Base-by-base conservation (phyloP, 345 rosid genomes). In the Eutrema yunnanense region DNA sequence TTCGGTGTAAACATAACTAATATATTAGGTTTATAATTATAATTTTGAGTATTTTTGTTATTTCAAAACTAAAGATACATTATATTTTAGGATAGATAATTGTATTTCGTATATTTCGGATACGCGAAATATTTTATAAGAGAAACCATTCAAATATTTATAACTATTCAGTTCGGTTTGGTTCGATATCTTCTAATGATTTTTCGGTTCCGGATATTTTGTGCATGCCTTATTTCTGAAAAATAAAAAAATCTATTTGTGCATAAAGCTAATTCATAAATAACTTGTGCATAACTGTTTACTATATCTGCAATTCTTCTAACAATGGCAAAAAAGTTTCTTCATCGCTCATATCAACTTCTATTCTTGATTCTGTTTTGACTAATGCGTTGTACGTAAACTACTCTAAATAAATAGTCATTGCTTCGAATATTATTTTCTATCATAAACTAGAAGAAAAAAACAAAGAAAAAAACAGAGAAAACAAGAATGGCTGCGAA, bases 401-500 rank as follows among this genome's bases (percentile, higher is more conserved):
- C 57, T 9, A 19, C 53, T 65, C 9, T 41, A 12, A 40, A 74
- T 67, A 74, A 59, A 59, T 51, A 66, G 12, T 51, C 37, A 50
- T 50, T 32, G 10, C 29, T 33, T 57, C 32, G 8, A 50, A 38
- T 14, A 22, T 49, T 7, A 10, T 27, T 6, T 33, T 47, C 26
- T 8, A 42, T 44, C 56, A 27, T 10, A 52, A 61, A 34, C 62
- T 12, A 47, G 19, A 12, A 47, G 19, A 11, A 60, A 13, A 0
- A 29, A 53, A 52, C 3, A 13, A 32, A 52, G 4, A 26, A 32
- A 49, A 57, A 12, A 36, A 32, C n/a, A 52, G 69, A 61, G 73
- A 75, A 74, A 68, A 55, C 79, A 76, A 76, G 70, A 69, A 76
- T 76, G 79, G 70, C 60, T 44, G 46, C 71, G 41, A 69, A 63